Conservation (phyloP, 108 stramenopile genomes). For the Chaetoceros muelleri region DNA sequence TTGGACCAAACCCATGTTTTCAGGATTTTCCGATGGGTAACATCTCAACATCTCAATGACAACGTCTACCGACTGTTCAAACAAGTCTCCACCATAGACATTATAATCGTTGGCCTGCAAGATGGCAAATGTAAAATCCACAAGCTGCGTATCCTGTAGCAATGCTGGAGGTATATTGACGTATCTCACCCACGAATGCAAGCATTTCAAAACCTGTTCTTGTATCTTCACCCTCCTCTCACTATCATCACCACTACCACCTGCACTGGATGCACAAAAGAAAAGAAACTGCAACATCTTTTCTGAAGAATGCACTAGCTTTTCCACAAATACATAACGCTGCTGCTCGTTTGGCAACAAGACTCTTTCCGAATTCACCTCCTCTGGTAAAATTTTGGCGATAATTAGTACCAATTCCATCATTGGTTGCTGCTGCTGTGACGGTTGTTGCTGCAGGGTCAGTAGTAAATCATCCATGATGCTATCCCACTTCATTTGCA, state of each 20-base stretch:
- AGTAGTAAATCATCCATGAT: constrained; percentile 32
- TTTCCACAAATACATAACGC: constrained; percentile 40
- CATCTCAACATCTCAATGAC: constrained; percentile 75
- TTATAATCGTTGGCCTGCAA: neutral
- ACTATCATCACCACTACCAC: neutral
- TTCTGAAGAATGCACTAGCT: constrained; percentile 28
- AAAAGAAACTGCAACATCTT: constrained; percentile 32
- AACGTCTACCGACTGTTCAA: constrained; percentile 79
- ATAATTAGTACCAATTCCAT: constrained; percentile 36
- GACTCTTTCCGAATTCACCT: constrained; percentile 59
- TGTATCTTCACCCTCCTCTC: constrained; percentile 2
- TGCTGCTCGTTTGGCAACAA: constrained; percentile 44
- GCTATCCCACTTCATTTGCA: constrained; percentile 69
- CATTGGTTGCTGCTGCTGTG: constrained; percentile 8
- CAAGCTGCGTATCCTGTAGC: constrained; percentile 16
- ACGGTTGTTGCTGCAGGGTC: constrained; percentile 6
- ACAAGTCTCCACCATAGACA: constrained; percentile 5
- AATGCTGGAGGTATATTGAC: constrained; percentile 45
- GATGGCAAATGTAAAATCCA: constrained; percentile 1
- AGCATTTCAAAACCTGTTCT: constrained; percentile 29
- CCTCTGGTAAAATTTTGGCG: constrained; percentile 62
- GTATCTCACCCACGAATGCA: constrained; percentile 65
- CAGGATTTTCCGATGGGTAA: constrained; percentile 44
- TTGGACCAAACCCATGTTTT: constrained; percentile 50
- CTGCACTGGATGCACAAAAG: constrained; percentile 11